Conservation (phyloP, 768 basidiomycete species). For the Tylopilus sp. region DNA sequence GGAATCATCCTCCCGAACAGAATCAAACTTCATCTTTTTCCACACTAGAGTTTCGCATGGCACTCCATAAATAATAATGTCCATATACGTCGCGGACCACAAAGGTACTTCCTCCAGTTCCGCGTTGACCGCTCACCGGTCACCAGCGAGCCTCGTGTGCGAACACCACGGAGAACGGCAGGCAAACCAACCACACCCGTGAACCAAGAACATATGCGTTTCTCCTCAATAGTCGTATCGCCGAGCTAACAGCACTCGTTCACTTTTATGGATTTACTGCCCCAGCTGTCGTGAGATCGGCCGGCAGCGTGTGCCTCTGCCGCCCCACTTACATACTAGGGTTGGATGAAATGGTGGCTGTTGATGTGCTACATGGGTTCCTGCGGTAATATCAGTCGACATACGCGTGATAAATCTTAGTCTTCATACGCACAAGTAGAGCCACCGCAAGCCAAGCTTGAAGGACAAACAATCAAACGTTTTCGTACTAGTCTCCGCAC, state of each 20-base stretch:
- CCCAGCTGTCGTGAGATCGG: conserved; percentile 19
- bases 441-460: neutral
- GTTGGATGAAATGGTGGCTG: neutral
- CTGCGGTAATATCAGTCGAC: neutral
- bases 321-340: neutral
- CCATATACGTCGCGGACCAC: neutral
- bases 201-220: neutral
- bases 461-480: neutral
- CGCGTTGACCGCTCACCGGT: neutral
- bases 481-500: conserved; percentile 1
- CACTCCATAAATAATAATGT: conserved; percentile 1
- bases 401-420: neutral
- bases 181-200: conserved; percentile 1
- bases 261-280: conserved; percentile 19
- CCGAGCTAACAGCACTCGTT: conserved; percentile 18
- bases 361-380: neutral
- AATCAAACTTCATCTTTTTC: neutral
- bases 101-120: neutral
- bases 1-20: conserved; percentile 5
- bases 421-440: neutral
- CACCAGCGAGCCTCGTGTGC: neutral
- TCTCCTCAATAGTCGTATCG: conserved; percentile 14
- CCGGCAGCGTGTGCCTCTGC: neutral
- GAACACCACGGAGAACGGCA: conserved; percentile 4
- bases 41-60: conserved; percentile 7